Conservation (phyloP, 2,329 filamentous ascomycete species). For the Colletotrichum falcatum region DNA sequence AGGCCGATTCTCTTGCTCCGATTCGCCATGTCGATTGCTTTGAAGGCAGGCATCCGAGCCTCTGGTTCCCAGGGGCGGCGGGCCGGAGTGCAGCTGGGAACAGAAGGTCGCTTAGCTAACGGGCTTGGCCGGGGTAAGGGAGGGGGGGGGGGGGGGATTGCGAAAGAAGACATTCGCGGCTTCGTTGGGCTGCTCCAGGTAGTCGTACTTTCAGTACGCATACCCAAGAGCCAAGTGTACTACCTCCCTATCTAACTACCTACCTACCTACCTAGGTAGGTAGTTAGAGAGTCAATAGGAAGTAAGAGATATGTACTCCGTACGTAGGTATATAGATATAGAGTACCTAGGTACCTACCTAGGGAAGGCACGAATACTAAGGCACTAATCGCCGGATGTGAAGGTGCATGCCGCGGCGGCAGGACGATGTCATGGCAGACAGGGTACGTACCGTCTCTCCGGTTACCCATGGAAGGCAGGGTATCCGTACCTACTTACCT, state of each 20-base stretch:
- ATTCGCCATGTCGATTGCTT: constrained; percentile 21
- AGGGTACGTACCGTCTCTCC: constrained; percentile 18
- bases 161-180: background rate
- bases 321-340: no score
- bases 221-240: background rate
- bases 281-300: no score
- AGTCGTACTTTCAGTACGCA: background rate
- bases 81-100: constrained; percentile 1
- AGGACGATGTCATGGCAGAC: constrained; percentile 30
- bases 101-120: constrained; percentile 18
- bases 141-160: no score
- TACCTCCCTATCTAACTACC: no score
- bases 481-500: no score
- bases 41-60: constrained; percentile 18
- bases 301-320: no score
- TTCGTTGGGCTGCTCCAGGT: background rate
- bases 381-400: background rate
- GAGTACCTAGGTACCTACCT: no score
- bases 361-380: no score
- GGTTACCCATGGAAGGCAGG: constrained; percentile 2
- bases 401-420: constrained; percentile 10
- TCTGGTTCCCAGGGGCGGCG: constrained; percentile 24
- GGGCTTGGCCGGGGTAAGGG: constrained; percentile 3
- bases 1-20: constrained; percentile 7
- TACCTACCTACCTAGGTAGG: no score